A percentile compares a stretch with the other conserved stretches of the same genome.
Evolutionary conservation across 2,329 filamentous ascomycete species (phyloP).

Genomic region (Graphilbum fragrans): DNA sequence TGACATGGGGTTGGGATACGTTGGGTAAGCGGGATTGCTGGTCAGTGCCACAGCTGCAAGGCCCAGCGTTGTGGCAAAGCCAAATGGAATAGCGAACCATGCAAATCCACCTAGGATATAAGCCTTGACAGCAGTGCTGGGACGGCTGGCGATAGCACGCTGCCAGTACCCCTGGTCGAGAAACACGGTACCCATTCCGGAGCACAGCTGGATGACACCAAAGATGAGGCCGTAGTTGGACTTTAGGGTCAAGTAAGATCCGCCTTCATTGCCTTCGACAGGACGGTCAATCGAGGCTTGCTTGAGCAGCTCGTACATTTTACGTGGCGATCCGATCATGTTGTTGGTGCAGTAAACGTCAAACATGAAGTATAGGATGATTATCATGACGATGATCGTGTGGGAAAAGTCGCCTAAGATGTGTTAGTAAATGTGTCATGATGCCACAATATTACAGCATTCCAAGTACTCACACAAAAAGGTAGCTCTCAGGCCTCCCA

Average conservation of each 20-base stretch:
- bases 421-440: too few relatives aligned
- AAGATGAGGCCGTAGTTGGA: conserved; percentile 74
- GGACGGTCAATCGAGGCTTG: conserved; percentile 58
- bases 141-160: conserved; percentile 81
- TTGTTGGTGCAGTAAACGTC: too few relatives aligned
- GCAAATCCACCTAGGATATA: conserved; percentile 78
- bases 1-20: conserved; percentile 59
- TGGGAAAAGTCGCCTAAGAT: conserved; percentile 81
- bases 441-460: too few relatives aligned
- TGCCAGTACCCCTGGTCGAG: conserved; percentile 85
- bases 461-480: conserved; percentile 82
- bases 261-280: conserved; percentile 65
- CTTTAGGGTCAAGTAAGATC: conserved; percentile 79
- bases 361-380: conserved; percentile 72
- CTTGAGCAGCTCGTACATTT: conserved; percentile 67
- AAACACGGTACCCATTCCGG: conserved; percentile 73
- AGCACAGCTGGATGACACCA: conserved; percentile 64
- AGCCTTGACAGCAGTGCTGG: conserved; percentile 74
- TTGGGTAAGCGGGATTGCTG: conserved; percentile 57
- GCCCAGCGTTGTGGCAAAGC: conserved; percentile 81
- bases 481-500: conserved; percentile 74
- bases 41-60: conserved; percentile 72
- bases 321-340: conserved; percentile 59
- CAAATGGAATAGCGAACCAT: conserved; percentile 91
- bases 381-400: too few relatives aligned